Evolutionary conservation across 164 flowering plant species (phyloP).

Genomic region (Echeveria elegans): DNA sequence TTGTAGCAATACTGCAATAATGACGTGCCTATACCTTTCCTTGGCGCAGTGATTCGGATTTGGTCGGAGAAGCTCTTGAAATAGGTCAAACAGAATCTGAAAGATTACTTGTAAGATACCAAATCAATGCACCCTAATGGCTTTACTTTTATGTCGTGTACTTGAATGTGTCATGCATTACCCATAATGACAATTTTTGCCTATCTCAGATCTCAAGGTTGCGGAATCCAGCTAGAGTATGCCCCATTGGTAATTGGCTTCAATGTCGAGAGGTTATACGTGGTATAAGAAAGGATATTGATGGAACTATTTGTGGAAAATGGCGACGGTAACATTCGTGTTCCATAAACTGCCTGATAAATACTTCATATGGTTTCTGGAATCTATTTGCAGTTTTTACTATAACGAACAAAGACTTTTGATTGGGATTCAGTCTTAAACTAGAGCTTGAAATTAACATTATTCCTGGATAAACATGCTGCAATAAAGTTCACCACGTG

Average conservation of each 20-base stretch:
- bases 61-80: conserved; percentile 37
- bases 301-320: conserved; percentile 71
- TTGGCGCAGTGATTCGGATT: conserved; percentile 34
- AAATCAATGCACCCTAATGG: neutral
- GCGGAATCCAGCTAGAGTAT: conserved; percentile 22
- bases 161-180: neutral
- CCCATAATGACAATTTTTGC: neutral
- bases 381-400: neutral
- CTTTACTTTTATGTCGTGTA: neutral
- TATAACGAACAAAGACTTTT: neutral
- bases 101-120: conserved; percentile 33
- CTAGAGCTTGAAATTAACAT: neutral
- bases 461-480: neutral
- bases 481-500: neutral
- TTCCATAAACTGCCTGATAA: neutral
- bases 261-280: conserved; percentile 59
- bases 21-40: neutral
- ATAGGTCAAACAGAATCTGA: conserved; percentile 25
- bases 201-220: conserved; percentile 27
- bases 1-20: neutral
- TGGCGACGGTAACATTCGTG: conserved; percentile 76
- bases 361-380: neutral
- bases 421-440: neutral
- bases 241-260: conserved; percentile 79
- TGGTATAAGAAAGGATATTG: conserved; percentile 23